phyloP scores from a whole-genome alignment of 2,329 filamentous ascomycete species.

The Monosporascus sp. region DNA sequence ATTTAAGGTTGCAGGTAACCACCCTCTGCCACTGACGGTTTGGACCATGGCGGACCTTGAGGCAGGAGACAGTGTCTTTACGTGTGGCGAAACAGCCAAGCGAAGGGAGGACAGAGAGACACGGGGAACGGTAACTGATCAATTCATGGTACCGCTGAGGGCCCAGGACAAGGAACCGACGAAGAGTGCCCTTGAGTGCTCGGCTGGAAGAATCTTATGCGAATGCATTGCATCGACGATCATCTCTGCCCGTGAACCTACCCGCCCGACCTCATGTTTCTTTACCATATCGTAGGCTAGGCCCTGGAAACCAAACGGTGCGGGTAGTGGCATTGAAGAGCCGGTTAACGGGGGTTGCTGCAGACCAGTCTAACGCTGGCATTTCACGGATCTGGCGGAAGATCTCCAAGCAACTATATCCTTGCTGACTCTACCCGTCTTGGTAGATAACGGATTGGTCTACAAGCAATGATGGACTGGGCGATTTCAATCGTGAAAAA shows the following conservation, averaged over 20 bases:
- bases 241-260: neutral
- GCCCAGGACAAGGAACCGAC: neutral
- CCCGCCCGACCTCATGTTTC: neutral
- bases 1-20: too few species aligned
- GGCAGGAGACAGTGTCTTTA: too few species aligned
- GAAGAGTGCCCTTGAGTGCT: neutral
- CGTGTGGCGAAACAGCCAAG: too few species aligned
- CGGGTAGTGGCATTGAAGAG: neutral
- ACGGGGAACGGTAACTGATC: neutral
- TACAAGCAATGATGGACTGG: neutral
- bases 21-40: too few species aligned
- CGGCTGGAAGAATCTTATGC: neutral
- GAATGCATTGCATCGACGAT: neutral
- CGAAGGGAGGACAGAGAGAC: too few species aligned
- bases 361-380: neutral
- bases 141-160: neutral
- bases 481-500: neutral
- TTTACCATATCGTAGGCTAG: neutral
- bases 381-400: neutral
- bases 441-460: neutral
- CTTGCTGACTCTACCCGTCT: neutral
- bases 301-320: neutral
- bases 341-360: neutral
- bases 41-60: too few species aligned
- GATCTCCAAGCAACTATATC: neutral